Base-by-base conservation (phyloP, 768 basidiomycete genomes). In the Lyophyllum semitale region DNA sequence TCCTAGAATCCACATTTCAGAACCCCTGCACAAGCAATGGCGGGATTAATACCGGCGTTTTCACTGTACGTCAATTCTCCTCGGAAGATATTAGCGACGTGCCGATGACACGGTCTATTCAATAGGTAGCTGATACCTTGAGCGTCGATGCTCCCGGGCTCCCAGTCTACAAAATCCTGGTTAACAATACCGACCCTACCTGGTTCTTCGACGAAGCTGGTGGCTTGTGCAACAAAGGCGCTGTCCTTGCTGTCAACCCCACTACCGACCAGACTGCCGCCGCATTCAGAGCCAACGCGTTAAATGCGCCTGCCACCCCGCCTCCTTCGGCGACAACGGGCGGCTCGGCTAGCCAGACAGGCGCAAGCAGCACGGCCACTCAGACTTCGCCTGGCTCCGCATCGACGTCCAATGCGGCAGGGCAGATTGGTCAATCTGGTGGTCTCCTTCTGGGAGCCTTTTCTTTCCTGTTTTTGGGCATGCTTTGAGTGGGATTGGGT, bases 161-260 rank as follows among this genome's bases (percentile, higher is more conserved):
- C 27, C 73, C 75, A 2, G 62, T 50, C 18, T 67, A 65, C n/a
- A 51, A 50, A 22, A 44, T 76, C 13, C 61, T 63, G 4, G 68
- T 76, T 29, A 75, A 73, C 50, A 63, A 62, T 64, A 73, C 70
- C 17, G 63, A 71, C 22, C 69, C 75, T 2, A 59, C 71, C 35
- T 75, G 75, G 76, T 71, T 75, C 64, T 76, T 73, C 53, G 75
- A 76, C 53, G 63, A 73, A 63, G 76, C 75, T 15, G 69, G 71
- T 43, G 73, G 75, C 18, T 58, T 65, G n/a, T 76, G 73, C 59
- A 60, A 63, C 29, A 59, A 71, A 58, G 76, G 74, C 12, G 74
- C 68, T 3, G 69, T 76, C 13, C 63, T 76, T n/a, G 66, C 75
- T 22, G 68, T 73, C 26, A 76, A 76, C 53, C 74, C 75, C 9